Base-by-base conservation (phyloP, 2,329 filamentous ascomycete species). In the Herpotrichia juniperi region DNA sequence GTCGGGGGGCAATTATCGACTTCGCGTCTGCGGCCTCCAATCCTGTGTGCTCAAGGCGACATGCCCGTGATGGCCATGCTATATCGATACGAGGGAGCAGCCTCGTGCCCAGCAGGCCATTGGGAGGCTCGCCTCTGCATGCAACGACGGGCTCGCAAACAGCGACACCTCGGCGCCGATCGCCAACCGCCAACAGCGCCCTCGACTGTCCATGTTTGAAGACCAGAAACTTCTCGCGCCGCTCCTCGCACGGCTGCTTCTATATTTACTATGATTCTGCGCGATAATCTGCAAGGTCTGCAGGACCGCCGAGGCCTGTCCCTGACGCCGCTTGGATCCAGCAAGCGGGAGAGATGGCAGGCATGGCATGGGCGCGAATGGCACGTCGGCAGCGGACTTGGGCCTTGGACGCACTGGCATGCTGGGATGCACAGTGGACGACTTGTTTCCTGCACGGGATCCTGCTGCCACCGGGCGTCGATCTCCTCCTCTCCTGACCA, bases 381-480 rank as follows among this genome's bases (percentile, higher is more conserved):
- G 31, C 47, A 48, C 52, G 54, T 51, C 54, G 49, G 44, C 34
- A 24, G 42, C 32, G 37, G 43, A 37, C 39, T 48, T 47, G 28
- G 49, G 45, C 48, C 55, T 59, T 59, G 56, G 56, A 54, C 12
- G 50, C 34, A 51, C 59, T 59, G 48, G 57, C 54, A 50, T 58
- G 48, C 37, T 42, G 42, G 50, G 47, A 40, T 53, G 53, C 57
- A 51, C 52, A 48, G 48, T 56, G 53, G 55, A 54, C 51, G 59
- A 62, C 60, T 59, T 58, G 63, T 66, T 68, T 66, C 59, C 57
- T 63, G 55, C 43, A 51, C 56, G 51, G 56, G 57, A 48, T 53
- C 9, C 24, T 5, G 11, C 21, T 16, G 40, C 30, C 26, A 19
- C 31, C 24, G 34, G 31, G 32, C 12, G 30, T n/a, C 16, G 7